These are phyloP conservation scores for Fraxinus nigra DNA, from an alignment of 305 asterid genomes.

Conservation along the genomic window DNA sequence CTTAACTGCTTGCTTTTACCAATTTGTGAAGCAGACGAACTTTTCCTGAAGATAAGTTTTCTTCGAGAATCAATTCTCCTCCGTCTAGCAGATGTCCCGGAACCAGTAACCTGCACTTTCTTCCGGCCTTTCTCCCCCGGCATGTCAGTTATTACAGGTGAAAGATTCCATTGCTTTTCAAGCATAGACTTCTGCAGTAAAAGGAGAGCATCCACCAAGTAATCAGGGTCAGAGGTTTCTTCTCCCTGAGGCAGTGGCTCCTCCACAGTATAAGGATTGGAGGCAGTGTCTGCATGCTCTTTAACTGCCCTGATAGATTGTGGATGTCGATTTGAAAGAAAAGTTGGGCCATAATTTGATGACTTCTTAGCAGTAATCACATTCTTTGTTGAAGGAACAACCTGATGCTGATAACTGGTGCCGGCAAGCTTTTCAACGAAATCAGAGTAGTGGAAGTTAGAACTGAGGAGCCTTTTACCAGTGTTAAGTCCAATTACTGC, in stretches of 20 bases:
- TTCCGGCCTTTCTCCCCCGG: conserved; percentile 26
- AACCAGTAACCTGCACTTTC: conserved; percentile 46
- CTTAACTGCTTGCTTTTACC: conserved; percentile 38
- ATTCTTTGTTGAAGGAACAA: conserved; percentile 37
- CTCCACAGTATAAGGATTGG: conserved; percentile 36
- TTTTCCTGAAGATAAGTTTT: conserved; percentile 28
- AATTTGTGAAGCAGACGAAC: conserved; percentile 24
- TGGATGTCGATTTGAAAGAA: conserved; percentile 32
- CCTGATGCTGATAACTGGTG: conserved; percentile 32
- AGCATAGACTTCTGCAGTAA: conserved; percentile 85
- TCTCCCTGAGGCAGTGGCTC: conserved; percentile 36
- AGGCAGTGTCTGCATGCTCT: conserved; percentile 38
- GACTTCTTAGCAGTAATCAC: conserved; percentile 47
- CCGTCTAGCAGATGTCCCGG: conserved; percentile 71
- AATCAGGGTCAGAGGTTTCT: conserved; percentile 35
- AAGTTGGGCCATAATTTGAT: conserved; percentile 29
- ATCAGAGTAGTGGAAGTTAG: conserved; percentile 57
- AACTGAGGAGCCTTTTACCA: conserved; percentile 65
- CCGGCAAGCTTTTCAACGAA: conserved; percentile 51
- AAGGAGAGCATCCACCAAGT: conserved; percentile 65
- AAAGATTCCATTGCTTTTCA: conserved; percentile 92
- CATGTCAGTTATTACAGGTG: conserved; percentile 25
- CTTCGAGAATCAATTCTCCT: conserved; percentile 62
- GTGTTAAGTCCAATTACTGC: conserved; percentile 78
- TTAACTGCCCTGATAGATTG: conserved; percentile 50